A percentile compares a stretch with the other conserved stretches of the same genome.
These are phyloP conservation scores for Pichia sp. DNA, from an alignment of 1,139 yeast genomes.

Conservation along the genomic window DNA sequence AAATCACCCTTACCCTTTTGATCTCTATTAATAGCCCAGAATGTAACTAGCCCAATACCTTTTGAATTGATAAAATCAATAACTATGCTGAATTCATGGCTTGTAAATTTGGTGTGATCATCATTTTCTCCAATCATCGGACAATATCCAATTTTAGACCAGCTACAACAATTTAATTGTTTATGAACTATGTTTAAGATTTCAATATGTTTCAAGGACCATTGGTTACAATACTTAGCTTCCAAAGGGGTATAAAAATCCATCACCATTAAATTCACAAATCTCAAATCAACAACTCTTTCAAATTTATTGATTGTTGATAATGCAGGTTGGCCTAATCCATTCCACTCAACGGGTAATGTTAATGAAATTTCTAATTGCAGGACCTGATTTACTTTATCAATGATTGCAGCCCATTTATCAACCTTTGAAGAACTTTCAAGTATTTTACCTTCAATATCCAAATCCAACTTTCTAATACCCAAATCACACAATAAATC, in stretches of 20 bases:
- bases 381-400: background rate
- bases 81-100: conserved; percentile 21
- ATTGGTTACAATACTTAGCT: conserved; percentile 8
- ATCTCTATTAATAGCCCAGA: conserved; percentile 30
- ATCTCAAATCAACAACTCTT: conserved; percentile 8
- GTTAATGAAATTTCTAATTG: conserved; percentile 20
- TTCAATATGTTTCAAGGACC: conserved; percentile 25
- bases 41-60: conserved; percentile 22
- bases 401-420: conserved; percentile 9
- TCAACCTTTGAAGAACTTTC: conserved; percentile 6
- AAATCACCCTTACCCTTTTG: conserved; percentile 14
- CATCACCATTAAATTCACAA: conserved; percentile 27
- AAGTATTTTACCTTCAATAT: conserved; percentile 24
- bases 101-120: conserved; percentile 20
- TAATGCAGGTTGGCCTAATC: conserved; percentile 15
- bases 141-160: conserved; percentile 25
- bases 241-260: conserved; percentile 26
- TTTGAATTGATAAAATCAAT: conserved; percentile 16
- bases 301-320: conserved; percentile 13
- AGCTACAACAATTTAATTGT: conserved; percentile 7
- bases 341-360: conserved; percentile 25
- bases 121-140: conserved; percentile 30
- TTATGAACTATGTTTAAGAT: conserved; percentile 14
- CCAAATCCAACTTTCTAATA: conserved; percentile 23
- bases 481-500: conserved; percentile 13